Evolutionary conservation across 805 yeast species (phyloP), one percentile per base, ranked within the genome.

Genomic region (Candida takata): DNA sequence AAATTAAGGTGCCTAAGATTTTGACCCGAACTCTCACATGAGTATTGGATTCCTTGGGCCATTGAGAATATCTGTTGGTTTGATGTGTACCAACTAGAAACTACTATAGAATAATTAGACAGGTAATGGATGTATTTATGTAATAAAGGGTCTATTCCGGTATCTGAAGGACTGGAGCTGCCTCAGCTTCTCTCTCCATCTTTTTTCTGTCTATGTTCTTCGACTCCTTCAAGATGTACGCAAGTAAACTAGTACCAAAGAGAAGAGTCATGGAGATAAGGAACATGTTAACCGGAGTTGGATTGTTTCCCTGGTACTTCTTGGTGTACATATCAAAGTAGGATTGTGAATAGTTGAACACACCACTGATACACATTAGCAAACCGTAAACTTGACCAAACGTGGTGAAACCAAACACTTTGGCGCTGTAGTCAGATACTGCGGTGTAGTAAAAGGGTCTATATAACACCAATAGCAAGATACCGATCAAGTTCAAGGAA

Each of bases 391-490:
- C 79, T 2, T 87, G 83, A 25, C 97, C 97, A 60, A 90, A 88
- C 1, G 94, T 86, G 37, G 77, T 79, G 58, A 83, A 87, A 0
- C 97, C 97, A 62, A 90, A 88, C 23, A 88, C 90, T 55, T 88
- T 88, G 20, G 95, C 94, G 51, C 87, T 74, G 57, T 79, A 86
- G 58, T 90, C 97, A 2, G 95, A 83, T 6, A 87, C 85, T 2
- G 94, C 84, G 2, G 97, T 88, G 60, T 88, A 90, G 54, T 84
- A 87, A 53, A 88, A 84, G 9, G 97, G 96, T 57, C 97, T 71
- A 60, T 84, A 87, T 2, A 84, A 65, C 9, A 86, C 97, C 45
- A 88, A 63, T 21, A 83, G 44, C 2, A 77, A 47, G 29, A 88
- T 82, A 3, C 95, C 95, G 1, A 72, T 29, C 31, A 82, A 68